Base-by-base conservation (phyloP, 441 rosid species). In the Jatropha podagrica region DNA sequence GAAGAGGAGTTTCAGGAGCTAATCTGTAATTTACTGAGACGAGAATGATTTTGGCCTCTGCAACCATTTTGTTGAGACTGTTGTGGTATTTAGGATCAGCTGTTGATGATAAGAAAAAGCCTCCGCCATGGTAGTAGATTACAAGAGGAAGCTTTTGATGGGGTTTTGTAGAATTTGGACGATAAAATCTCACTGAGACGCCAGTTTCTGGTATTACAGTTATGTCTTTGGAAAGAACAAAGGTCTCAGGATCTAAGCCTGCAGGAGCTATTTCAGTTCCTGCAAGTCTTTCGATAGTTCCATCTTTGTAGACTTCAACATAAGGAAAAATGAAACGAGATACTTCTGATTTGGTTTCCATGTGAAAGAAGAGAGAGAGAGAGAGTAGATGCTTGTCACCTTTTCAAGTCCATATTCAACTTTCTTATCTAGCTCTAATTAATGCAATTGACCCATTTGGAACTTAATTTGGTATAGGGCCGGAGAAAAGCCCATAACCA, bases 111-210 rank as follows among this genome's bases (percentile, higher is more conserved):
- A 88, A 72, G 80, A 78, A 80, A 78, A 92, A 90, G 27, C 87
- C 97, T 4, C 97, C 97, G 0, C 96, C 97, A 15, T 91, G 98
- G 59, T 85, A 84, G 81, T 94, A 94, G 38, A 92, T 76, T 17
- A 87, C 86, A 8, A 94, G 84, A 7, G 98, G 96, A 62, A 94
- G 86, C 58, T 88, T 88, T 15, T 77, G 68, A n/a, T 72, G 61
- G 0, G 76, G 2, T 23, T 74, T 73, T 68, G 59, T 38, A 13
- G 74, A 65, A 20, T 75, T 75, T 18, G 96, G 93, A 37, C 81
- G 80, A 81, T 92, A 94, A 56, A 94, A 69, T 59, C 96, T 77
- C 59, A 88, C 94, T 0, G 91, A 80, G 64, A 90, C 73, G 0
- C 79, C 80, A 38, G 88, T 86, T 72, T 83, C 75, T 0, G 89